Percentiles rank a stretch among this genome's conserved stretches.
Conservation (phyloP, 2,329 filamentous ascomycete genomes). For the Aureobasidium leucospermi region DNA sequence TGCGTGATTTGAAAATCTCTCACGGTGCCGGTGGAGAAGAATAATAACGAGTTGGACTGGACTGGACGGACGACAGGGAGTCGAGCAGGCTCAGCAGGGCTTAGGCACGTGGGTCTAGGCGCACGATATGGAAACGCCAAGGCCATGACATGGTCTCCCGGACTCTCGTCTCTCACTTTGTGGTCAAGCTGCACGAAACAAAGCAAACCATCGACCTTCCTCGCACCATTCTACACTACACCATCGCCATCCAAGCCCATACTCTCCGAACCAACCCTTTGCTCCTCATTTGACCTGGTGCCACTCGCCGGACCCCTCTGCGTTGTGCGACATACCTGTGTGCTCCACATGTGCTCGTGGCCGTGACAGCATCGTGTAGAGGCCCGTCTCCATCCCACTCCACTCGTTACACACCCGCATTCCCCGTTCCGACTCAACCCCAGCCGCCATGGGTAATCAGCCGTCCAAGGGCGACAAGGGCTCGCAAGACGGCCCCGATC, state of each 20-base stretch:
- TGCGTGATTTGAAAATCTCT: conserved; percentile 8
- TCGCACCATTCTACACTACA: not conserved
- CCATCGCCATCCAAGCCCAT: not conserved
- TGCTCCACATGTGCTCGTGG: conserved; percentile 22
- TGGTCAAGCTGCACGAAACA: not conserved
- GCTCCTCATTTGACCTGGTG: not conserved
- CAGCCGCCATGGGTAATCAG: conserved; percentile 62
- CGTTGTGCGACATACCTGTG: not conserved
- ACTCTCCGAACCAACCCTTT: not conserved
- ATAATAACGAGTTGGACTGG: no score
- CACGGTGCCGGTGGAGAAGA: not conserved
- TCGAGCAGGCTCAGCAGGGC: no score
- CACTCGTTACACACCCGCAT: conserved; percentile 9
- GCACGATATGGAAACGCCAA: no score
- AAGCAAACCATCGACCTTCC: not conserved
- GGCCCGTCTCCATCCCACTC: not conserved
- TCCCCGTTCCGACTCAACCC: not conserved
- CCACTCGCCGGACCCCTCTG: not conserved
- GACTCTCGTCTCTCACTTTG: not conserved
- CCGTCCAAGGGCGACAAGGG: conserved; percentile 53
- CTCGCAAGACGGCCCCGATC: conserved; percentile 46
- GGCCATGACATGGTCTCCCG: not conserved
- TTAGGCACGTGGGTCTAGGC: no score
- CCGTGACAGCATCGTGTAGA: conserved; percentile 43
- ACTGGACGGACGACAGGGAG: no score